phyloP scores from a whole-genome alignment of 2,329 filamentous ascomycete species.

The Ophiostoma populinum region DNA sequence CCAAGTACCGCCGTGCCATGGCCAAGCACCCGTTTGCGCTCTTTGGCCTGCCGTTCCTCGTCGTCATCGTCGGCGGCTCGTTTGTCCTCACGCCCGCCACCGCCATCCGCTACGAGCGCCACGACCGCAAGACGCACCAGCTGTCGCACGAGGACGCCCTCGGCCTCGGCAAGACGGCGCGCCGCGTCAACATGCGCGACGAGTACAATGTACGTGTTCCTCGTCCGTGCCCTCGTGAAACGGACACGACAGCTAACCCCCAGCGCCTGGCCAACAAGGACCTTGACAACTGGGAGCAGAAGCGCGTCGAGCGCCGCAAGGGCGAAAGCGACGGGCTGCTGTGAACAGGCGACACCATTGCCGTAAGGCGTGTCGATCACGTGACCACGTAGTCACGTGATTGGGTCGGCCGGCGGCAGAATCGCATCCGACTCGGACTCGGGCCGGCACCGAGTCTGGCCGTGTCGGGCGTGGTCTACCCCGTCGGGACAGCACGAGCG shows the following conservation, averaged over 20 bases:
- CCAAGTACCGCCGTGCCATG: conserved; percentile 59
- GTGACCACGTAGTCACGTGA: too few species aligned
- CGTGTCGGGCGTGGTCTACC: too few species aligned
- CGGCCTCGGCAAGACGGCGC: conserved; percentile 52
- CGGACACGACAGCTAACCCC: background rate
- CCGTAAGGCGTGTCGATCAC: too few species aligned
- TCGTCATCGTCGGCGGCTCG: conserved; percentile 76
- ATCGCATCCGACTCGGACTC: too few species aligned
- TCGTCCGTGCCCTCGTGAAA: background rate
- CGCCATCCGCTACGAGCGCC: conserved; percentile 80
- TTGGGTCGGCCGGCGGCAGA: too few species aligned
- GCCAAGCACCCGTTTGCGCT: conserved; percentile 71
- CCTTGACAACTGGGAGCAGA: conserved; percentile 92
- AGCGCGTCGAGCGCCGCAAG: conserved; percentile 72
- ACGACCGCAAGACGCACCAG: conserved; percentile 78
- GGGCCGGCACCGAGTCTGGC: too few species aligned
- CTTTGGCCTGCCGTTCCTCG: conserved; percentile 86
- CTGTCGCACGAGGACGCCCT: conserved; percentile 75
- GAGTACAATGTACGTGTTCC: conserved; percentile 58
- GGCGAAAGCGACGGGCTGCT: conserved; percentile 81
- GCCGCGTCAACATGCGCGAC: conserved; percentile 64
- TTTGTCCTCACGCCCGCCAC: conserved; percentile 92
- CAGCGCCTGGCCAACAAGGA: conserved; percentile 76
- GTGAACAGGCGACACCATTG: conserved; percentile 16
- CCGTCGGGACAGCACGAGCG: too few species aligned